A percentile compares a stretch with the other conserved stretches of the same genome.
Conservation (phyloP, 352 stramenopile species). For the Blastocystis sp. region DNA sequence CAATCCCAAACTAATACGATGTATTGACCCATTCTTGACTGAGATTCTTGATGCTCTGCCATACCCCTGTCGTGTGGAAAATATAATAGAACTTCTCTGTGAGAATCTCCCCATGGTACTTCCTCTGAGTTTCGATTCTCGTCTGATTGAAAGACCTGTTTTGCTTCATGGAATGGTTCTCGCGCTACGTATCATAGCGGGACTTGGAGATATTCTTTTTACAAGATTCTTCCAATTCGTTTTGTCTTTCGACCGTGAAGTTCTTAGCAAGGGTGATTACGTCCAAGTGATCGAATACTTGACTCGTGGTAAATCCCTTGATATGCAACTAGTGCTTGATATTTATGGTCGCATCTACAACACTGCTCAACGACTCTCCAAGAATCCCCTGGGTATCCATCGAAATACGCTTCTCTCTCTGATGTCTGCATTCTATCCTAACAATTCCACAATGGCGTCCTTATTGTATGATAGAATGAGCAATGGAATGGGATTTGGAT, state of each 20-base stretch:
- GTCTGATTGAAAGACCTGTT: neutral
- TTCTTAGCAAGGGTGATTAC: conserved; percentile 11
- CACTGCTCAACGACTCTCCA: neutral
- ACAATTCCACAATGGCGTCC: neutral
- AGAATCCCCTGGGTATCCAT: neutral
- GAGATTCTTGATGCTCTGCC: neutral
- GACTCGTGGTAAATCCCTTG: neutral
- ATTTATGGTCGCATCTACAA: conserved; percentile 18
- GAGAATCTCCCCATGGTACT: neutral
- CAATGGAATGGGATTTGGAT: neutral
- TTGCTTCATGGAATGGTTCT: neutral
- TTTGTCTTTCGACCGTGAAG: neutral
- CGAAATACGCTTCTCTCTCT: neutral
- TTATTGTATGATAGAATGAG: neutral
- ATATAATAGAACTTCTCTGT: neutral
- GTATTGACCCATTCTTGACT: neutral
- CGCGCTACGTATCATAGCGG: neutral
- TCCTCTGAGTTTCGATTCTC: neutral
- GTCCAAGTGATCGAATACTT: conserved; percentile 10
- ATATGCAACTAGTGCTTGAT: neutral
- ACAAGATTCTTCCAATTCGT: neutral
- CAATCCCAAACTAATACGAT: neutral
- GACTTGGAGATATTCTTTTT: conserved; percentile 19
- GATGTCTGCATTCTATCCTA: conserved; percentile 6
- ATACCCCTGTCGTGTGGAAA: neutral